Percentiles rank a stretch among this genome's conserved stretches.
Evolutionary conservation across 331 rosid species (phyloP).

Genomic region (Malus hybrid): DNA sequence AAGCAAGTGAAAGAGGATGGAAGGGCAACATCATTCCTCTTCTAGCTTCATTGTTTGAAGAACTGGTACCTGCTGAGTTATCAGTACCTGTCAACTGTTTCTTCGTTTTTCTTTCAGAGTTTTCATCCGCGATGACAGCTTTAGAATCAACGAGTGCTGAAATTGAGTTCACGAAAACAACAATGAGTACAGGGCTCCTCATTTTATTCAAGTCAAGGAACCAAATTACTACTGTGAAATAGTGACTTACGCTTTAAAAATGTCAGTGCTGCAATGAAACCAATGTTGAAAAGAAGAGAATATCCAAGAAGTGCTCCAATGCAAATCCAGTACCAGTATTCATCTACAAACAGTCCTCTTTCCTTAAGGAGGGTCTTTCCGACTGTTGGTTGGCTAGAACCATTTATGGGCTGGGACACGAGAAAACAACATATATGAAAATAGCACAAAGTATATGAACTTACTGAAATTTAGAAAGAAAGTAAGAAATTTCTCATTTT

Average conservation of each 20-base stretch:
- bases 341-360: slow-evolving; percentile 21
- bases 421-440: not conserved
- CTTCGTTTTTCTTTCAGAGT: slow-evolving; percentile 16
- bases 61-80: not conserved
- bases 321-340: slow-evolving; percentile 31
- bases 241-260: slow-evolving; percentile 23
- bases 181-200: not conserved
- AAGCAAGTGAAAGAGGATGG: slow-evolving; percentile 58
- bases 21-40: slow-evolving; percentile 55
- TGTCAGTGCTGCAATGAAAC: slow-evolving; percentile 27
- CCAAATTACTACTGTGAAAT: not conserved
- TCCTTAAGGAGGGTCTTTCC: slow-evolving; percentile 29
- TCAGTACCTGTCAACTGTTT: not conserved
- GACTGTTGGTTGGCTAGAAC: slow-evolving; percentile 22
- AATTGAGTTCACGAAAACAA: slow-evolving; percentile 5
- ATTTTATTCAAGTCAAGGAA: not conserved
- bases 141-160: slow-evolving; percentile 49
- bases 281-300: slow-evolving; percentile 21
- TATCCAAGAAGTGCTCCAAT: slow-evolving; percentile 26
- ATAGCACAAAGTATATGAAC: not conserved
- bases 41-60: slow-evolving; percentile 4
- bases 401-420: slow-evolving; percentile 12
- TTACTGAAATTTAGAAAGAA: not conserved
- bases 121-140: slow-evolving; percentile 27
- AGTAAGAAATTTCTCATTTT: not conserved